Base-by-base conservation (phyloP, 257 asterid species). In the Perilla frutescens region DNA sequence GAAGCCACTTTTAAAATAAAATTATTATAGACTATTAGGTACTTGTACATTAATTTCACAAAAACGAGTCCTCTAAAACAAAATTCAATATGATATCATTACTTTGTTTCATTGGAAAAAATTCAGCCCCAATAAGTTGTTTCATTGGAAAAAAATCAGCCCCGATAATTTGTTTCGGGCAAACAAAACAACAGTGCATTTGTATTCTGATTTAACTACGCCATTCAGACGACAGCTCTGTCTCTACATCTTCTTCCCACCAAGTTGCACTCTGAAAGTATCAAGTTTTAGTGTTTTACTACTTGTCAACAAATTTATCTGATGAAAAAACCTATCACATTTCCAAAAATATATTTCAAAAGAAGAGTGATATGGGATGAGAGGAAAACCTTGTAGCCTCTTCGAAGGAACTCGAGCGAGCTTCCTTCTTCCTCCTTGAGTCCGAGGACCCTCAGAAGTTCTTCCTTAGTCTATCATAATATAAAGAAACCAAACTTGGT, bases 331-430 rank as follows among this genome's bases (percentile, higher is more conserved):
- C 37, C 37, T 8, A 26, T 56, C 6, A 7, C 45, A 34, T 4
- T 47, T 54, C 11, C 34, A 32, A 54, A 49, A n/a, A 53, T 31
- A 62, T 31, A n/a, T 43, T 3, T 12, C 29, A 40, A 36, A 67
- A 61, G 20, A 50, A 9, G 26, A 50, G 12, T 44, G 41, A 54
- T 31, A 62, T 45, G 49, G 69, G 65, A 73, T 47, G 6, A 10
- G 59, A 31, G 55, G 49, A 61, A 31, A 66, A 93, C 99, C 98
- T 91, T 94, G 87, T 84, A 88, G 70, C 99, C 99, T 82, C 93
- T 84, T 79, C 99, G 87, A 62, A 94, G 97, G 85, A 94, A 94
- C 82, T 90, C 90, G 56, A 94, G 85, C n/a, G 98, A 90, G 89
- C 99, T 94, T 81, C 99, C 99, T 84, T 86, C 79, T 78, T 85